Evolutionary conservation across 805 yeast genomes (phyloP), one percentile per base, ranked within the genome.

Genomic region (Dipodascopsis uninucleata): DNA sequence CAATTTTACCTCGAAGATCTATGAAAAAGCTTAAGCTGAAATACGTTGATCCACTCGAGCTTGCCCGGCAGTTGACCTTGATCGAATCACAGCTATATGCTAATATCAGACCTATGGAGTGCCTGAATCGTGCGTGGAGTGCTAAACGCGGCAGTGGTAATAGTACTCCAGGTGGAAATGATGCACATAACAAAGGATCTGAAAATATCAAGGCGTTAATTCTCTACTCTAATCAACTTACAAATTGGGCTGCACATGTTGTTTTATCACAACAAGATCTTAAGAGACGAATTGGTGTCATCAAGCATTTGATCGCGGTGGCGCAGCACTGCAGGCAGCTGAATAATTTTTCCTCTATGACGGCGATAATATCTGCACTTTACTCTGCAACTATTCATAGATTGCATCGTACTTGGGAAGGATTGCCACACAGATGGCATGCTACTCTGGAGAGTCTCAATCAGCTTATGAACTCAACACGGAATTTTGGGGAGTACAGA

Each of bases 291-390:
- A 88, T 83, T 1, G 76, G 70, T 33, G 66, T 79, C 9, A 78
- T 90, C 49, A 74, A 80, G 47, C 84, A 77, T 63, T 84, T 86
- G 59, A 82, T 90, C 29, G 72, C 72, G 28, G 83, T 86, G 24
- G 95, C 96, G 10, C 22, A 50, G 53, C 36, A 78, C 58, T 79
- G 95, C 60, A 72, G 85, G 24, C 74, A 71, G 41, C 67, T 85
- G 56, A 85, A 87, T 59, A 90, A 90, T 61, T 90, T 80, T 60
- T 83, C 95, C 4, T 79, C 95, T 3, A 84, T 90, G 94, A 89
- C 96, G 1, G 96, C 97, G 1, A 79, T 90, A 34, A 77, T 90
- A 16, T 84, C 95, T 16, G 95, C 95, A 0, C 67, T 90, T 28
- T 79, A 82, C 55, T 83, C 96, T 1, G 84, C 96, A 0, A 89